Percentiles rank a stretch among this genome's conserved stretches.
Evolutionary conservation across 495 filamentous ascomycete genomes (phyloP).

Genomic region (Podospora appendiculata): DNA sequence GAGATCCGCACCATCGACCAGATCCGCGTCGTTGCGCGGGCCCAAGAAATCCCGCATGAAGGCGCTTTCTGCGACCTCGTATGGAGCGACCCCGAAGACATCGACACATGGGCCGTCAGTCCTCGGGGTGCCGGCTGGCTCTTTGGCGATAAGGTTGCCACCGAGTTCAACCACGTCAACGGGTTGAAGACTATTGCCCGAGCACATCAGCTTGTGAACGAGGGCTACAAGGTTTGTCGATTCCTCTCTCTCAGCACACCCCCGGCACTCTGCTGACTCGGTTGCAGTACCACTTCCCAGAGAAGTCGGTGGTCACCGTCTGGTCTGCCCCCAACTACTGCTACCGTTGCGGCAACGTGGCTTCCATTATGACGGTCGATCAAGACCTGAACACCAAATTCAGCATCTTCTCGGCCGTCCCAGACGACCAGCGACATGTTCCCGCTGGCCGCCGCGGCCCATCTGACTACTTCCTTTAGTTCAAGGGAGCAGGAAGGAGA

Average conservation of each 20-base stretch:
- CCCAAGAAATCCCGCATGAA: slow-evolving; percentile 97
- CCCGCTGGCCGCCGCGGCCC: slow-evolving; percentile 73
- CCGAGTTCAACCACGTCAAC: slow-evolving; percentile 99
- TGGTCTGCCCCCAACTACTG: slow-evolving; percentile 99
- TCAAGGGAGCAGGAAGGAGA: neutral
- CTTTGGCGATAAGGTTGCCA: slow-evolving; percentile 93
- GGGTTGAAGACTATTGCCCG: slow-evolving; percentile 89
- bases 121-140: slow-evolving; percentile 94
- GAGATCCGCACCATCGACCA: slow-evolving; percentile 96
- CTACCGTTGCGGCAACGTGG: slow-evolving; percentile 95
- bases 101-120: slow-evolving; percentile 96
- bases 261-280: neutral
- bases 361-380: slow-evolving; percentile 89
- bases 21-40: slow-evolving; percentile 90
- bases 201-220: slow-evolving; percentile 94
- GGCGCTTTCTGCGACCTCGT: slow-evolving; percentile 97
- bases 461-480: slow-evolving; percentile 88
- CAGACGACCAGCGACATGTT: slow-evolving; percentile 82
- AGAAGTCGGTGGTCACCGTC: slow-evolving; percentile 97
- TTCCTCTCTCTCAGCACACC: neutral
- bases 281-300: slow-evolving; percentile 76
- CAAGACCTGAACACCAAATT: slow-evolving; percentile 81
- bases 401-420: slow-evolving; percentile 90
- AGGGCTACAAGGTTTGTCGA: slow-evolving; percentile 78
- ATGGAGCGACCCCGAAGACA: slow-evolving; percentile 97